Evolutionary conservation across 495 filamentous ascomycete genomes (phyloP).

Genomic region (Cercophora scortea): DNA sequence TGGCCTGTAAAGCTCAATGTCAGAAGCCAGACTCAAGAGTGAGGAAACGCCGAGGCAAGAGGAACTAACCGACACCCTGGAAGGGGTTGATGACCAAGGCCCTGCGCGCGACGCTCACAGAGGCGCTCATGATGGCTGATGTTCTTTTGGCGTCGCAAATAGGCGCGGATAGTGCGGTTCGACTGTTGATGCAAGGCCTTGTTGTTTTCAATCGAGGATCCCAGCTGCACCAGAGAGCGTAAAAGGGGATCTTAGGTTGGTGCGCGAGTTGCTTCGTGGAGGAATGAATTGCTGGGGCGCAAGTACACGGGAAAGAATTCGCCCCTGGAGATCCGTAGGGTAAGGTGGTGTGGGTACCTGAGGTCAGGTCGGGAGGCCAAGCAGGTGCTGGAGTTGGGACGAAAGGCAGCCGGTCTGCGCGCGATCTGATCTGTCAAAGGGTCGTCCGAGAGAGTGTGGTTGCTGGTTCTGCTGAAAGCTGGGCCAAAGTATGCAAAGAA

Average conservation of each 20-base stretch:
- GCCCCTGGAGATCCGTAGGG: too few species aligned
- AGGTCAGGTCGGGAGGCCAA: too few species aligned
- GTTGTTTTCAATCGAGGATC: background rate
- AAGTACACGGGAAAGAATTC: too few species aligned
- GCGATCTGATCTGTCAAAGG: background rate
- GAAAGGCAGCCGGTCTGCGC: background rate
- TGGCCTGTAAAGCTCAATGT: slow-evolving; percentile 22
- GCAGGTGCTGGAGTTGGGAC: background rate
- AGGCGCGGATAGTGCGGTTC: too few species aligned
- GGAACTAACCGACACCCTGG: slow-evolving; percentile 29
- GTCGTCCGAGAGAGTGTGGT: background rate
- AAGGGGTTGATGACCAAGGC: slow-evolving; percentile 50
- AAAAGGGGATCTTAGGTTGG: background rate
- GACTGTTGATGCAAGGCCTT: background rate
- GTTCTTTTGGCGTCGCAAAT: background rate
- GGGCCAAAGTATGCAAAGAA: background rate
- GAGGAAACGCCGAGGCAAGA: too few species aligned
- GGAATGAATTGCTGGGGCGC: too few species aligned
- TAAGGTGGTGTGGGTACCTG: too few species aligned
- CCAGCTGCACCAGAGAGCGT: background rate
- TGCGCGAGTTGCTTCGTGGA: too few species aligned
- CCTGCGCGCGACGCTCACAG: slow-evolving; percentile 50
- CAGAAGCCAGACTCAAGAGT: background rate
- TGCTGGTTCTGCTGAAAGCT: background rate
- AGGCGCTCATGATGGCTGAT: slow-evolving; percentile 48